Base-by-base conservation (phyloP, 179 eudicot genomes). In the Spinacia oleracea region DNA sequence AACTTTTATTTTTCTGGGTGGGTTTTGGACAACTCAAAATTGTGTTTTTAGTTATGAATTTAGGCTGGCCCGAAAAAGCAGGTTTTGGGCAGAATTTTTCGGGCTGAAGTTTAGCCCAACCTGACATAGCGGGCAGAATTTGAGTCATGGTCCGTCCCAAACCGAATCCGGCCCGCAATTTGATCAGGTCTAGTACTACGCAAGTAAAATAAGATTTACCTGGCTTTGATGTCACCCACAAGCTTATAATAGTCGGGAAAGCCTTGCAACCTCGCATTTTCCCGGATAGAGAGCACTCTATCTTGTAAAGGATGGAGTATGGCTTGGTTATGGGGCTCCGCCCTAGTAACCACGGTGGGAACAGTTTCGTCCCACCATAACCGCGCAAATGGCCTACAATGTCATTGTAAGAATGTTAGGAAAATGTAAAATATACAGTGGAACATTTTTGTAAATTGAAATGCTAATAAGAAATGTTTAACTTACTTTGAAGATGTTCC, bases 201-300 rank as follows among this genome's bases (percentile, higher is more conserved):
- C n/a, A n/a, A n/a, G n/a, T 34, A 12, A 46, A n/a, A 58, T 34
- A n/a, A 31, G 27, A 21, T 43, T 25, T 77, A 95, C 97, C 93
- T 87, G 18, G 90, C 83, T 80, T 93, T 96, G 3, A 90, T 59
- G 0, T 91, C 86, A 4, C 98, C 96, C 53, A 66, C 51, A 0
- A 93, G 89, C 51, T 83, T 84, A 38, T 91, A 92, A 9, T 88
- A 87, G 62, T 96, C 94, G 0, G 97, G 94, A 29, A 93, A 96
- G 0, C 98, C 97, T 69, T 93, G 98, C 0, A 96, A 29, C 12
- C 96, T 74, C 4, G 97, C 98, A 77, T 96, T 96, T 48, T 96
- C 98, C n/a, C 98, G 84, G 12, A 96, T 79, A 0, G 97, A 87
- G 3, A 96, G 81, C 1, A 96, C 99, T 38, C 97, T 74, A 45